A percentile compares a stretch with the other conserved stretches of the same genome.
Evolutionary conservation across 768 basidiomycete species (phyloP).

Genomic region (Mycena crocata): DNA sequence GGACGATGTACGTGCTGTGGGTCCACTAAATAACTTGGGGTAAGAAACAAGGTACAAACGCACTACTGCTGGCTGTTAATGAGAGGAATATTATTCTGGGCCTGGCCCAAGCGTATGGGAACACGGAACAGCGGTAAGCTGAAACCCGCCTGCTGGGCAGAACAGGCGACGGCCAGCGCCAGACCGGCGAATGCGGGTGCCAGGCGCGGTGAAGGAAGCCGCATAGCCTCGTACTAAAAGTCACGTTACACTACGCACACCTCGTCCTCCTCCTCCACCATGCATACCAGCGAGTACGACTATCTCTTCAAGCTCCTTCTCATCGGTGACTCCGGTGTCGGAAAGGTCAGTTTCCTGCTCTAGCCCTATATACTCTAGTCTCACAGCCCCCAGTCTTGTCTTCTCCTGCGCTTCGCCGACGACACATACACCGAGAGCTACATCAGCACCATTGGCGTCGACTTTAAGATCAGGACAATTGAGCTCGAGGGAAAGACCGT

Average conservation of each 20-base stretch:
- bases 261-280: slow-evolving; percentile 42
- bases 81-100: slow-evolving; percentile 15
- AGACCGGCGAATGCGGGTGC: not conserved
- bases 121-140: slow-evolving; percentile 16
- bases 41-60: not conserved
- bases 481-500: slow-evolving; percentile 98
- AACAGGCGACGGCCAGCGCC: not conserved
- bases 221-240: not conserved
- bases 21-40: not conserved
- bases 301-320: slow-evolving; percentile 97
- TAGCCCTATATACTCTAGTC: slow-evolving; percentile 10
- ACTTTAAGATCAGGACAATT: slow-evolving; percentile 99
- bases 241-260: not conserved
- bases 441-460: slow-evolving; percentile 99
- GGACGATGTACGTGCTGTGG: slow-evolving; percentile 25
- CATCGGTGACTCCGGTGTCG: slow-evolving; percentile 93
- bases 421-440: slow-evolving; percentile 99
- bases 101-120: slow-evolving; percentile 27
- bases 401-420: slow-evolving; percentile 97
- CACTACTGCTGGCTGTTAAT: slow-evolving; percentile 25
- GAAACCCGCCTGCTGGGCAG: slow-evolving; percentile 17
- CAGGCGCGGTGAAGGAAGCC: not conserved
- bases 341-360: slow-evolving; percentile 22
- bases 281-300: slow-evolving; percentile 97
- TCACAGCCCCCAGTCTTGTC: slow-evolving; percentile 90